These are phyloP conservation scores for Geosmithia putterillii DNA, from an alignment of 2,329 filamentous ascomycete species.

Conservation along the genomic window DNA sequence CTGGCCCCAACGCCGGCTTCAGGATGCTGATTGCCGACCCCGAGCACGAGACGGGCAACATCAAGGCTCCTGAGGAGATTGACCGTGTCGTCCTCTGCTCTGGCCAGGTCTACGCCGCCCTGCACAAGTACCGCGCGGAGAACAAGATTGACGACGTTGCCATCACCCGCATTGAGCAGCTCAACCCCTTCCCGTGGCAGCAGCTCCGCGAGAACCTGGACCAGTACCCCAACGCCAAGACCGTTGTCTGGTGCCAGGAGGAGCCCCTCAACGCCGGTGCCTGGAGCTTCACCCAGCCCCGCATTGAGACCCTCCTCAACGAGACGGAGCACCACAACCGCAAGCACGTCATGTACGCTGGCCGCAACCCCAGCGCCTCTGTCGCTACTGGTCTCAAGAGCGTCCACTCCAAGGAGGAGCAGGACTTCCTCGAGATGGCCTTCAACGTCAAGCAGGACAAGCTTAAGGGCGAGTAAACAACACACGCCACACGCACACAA, in stretches of 20 bases:
- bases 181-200: constrained; percentile 98
- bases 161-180: constrained; percentile 90
- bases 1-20: constrained; percentile 75
- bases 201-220: constrained; percentile 95
- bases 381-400: constrained; percentile 89
- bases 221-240: constrained; percentile 92
- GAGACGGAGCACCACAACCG: constrained; percentile 83
- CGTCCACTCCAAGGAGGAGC: constrained; percentile 83
- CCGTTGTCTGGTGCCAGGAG: constrained; percentile 94
- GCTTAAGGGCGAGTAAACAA: constrained; percentile 52
- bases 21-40: constrained; percentile 91
- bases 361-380: constrained; percentile 82
- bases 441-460: constrained; percentile 56
- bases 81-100: constrained; percentile 90
- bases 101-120: constrained; percentile 84
- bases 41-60: constrained; percentile 62
- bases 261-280: constrained; percentile 95
- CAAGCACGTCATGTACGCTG: constrained; percentile 95
- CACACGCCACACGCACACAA: not conserved
- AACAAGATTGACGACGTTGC: constrained; percentile 83
- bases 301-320: constrained; percentile 93
- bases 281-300: constrained; percentile 94
- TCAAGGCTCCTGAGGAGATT: constrained; percentile 74
- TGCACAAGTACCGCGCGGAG: constrained; percentile 81
- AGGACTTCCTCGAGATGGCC: constrained; percentile 60